These are phyloP conservation scores for Alectoria sarmentosa DNA, from an alignment of 495 filamentous ascomycete genomes.

Conservation along the genomic window DNA sequence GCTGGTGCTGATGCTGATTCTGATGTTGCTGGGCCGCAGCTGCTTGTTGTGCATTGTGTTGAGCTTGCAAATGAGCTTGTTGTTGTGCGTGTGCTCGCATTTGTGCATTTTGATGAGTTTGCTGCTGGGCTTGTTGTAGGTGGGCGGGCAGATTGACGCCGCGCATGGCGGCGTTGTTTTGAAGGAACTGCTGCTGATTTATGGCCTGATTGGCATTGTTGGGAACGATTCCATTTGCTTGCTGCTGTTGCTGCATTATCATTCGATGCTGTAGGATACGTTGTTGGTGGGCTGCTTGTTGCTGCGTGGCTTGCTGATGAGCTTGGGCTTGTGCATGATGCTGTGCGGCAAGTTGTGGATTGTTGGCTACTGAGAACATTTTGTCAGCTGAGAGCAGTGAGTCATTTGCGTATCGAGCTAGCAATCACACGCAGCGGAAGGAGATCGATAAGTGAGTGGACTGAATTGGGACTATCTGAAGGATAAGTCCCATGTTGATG, in stretches of 20 bases:
- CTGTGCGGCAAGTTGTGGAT: conserved; percentile 5
- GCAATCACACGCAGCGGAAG: background rate
- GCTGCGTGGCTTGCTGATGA: too few relatives aligned
- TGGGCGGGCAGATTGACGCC: conserved; percentile 7
- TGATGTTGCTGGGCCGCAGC: conserved; percentile 29
- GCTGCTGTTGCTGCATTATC: conserved; percentile 34
- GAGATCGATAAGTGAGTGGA: background rate
- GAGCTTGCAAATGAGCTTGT: conserved; percentile 29
- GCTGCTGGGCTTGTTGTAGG: conserved; percentile 10
- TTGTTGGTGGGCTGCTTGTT: conserved; percentile 26
- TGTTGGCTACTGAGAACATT: background rate
- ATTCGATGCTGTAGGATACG: conserved; percentile 34
- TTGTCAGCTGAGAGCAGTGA: conserved; percentile 35
- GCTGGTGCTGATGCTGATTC: conserved; percentile 36
- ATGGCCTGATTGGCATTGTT: conserved; percentile 53
- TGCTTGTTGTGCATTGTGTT: conserved; percentile 26
- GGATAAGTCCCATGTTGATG: background rate
- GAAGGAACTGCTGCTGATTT: conserved; percentile 48
- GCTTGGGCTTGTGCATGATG: conserved; percentile 1
- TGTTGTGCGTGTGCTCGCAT: conserved; percentile 19
- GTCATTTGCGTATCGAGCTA: background rate
- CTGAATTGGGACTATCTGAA: background rate
- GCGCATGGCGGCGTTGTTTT: conserved; percentile 45
- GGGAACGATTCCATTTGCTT: conserved; percentile 17
- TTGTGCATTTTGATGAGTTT: conserved; percentile 12